These are phyloP conservation scores for Wolfiporia cocos DNA, from an alignment of 1,284 basidiomycete species.

Conservation along the genomic window DNA sequence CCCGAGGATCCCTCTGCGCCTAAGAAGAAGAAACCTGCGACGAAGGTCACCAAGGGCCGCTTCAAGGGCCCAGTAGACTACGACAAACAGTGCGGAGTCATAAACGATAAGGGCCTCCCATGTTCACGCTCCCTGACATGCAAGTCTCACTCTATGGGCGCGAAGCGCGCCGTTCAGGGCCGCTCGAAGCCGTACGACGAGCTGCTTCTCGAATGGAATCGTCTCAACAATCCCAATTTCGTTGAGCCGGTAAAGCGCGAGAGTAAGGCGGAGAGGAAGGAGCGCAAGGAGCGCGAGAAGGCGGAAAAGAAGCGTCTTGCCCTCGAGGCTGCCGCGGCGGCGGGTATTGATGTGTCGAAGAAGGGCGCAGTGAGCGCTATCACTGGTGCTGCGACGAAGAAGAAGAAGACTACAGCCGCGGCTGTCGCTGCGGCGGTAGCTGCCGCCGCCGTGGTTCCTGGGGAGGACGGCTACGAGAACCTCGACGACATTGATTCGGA, in stretches of 20 bases:
- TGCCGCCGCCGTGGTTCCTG: conserved; percentile 20
- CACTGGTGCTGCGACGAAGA: conserved; percentile 42
- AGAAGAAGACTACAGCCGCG: conserved; percentile 34
- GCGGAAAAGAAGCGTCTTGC: conserved; percentile 65
- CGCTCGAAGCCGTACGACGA: conserved; percentile 85
- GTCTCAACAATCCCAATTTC: conserved; percentile 88
- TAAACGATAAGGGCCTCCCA: conserved; percentile 91
- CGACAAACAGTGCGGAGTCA: conserved; percentile 95
- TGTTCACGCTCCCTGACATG: conserved; percentile 97
- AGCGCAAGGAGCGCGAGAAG: conserved; percentile 72
- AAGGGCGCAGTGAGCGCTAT: conserved; percentile 27
- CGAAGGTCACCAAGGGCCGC: conserved; percentile 71
- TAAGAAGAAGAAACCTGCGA: conserved; percentile 70
- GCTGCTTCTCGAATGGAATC: conserved; percentile 89
- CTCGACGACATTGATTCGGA: conserved; percentile 78
- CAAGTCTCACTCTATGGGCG: conserved; percentile 97
- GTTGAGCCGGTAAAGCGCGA: conserved; percentile 88
- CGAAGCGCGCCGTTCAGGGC: conserved; percentile 88
- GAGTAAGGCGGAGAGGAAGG: conserved; percentile 77
- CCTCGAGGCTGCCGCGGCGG: conserved; percentile 57
- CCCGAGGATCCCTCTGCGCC: conserved; percentile 50
- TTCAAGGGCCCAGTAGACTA: conserved; percentile 84
- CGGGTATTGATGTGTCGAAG: conserved; percentile 38
- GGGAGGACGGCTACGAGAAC: conserved; percentile 64
- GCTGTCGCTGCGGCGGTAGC: conserved; percentile 26